phyloP scores from a whole-genome alignment of 2,329 filamentous ascomycete species.

The Xylariomycetidae sp. region DNA sequence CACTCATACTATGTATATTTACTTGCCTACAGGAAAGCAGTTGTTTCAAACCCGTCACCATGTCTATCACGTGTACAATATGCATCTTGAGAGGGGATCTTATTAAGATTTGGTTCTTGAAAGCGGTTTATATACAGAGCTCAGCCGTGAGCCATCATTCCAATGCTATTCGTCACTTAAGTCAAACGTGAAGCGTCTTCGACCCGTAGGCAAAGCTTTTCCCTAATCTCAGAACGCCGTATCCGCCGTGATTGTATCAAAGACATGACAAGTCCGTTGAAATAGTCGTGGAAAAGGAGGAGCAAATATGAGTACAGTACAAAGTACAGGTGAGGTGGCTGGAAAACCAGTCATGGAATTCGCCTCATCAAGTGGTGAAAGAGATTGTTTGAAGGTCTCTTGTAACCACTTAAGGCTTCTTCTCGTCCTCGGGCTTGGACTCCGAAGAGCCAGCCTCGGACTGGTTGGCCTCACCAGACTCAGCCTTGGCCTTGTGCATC shows the following conservation, averaged over 20 bases:
- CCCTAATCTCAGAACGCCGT: conserved; percentile 29
- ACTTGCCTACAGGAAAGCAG: too few species aligned
- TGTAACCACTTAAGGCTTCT: conserved; percentile 63
- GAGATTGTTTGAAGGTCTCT: too few species aligned
- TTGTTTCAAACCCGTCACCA: too few species aligned
- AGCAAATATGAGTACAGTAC: conserved; percentile 46
- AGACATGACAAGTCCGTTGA: conserved; percentile 29
- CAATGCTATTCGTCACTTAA: conserved; percentile 39
- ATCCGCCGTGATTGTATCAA: conserved; percentile 24
- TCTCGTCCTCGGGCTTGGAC: conserved; percentile 52
- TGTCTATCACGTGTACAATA: too few species aligned
- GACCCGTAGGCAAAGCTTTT: conserved; percentile 22
- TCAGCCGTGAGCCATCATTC: conserved; percentile 33
- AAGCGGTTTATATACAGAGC: conserved; percentile 36
- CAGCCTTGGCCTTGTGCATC: conserved; percentile 90
- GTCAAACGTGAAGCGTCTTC: conserved; percentile 24
- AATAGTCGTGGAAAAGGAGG: conserved; percentile 17
- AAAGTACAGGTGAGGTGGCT: conserved; percentile 40
- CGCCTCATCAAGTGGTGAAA: too few species aligned
- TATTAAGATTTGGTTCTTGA: conserved; percentile 43
- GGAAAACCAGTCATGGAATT: too few species aligned
- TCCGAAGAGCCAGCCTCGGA: conserved; percentile 37
- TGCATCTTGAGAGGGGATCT: conserved; percentile 48
- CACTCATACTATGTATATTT: too few species aligned
- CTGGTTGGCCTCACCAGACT: conserved; percentile 51